A percentile compares a stretch with the other conserved stretches of the same genome.
Conservation (phyloP, 805 yeast genomes). For the Debaryomyces tyrocola region DNA sequence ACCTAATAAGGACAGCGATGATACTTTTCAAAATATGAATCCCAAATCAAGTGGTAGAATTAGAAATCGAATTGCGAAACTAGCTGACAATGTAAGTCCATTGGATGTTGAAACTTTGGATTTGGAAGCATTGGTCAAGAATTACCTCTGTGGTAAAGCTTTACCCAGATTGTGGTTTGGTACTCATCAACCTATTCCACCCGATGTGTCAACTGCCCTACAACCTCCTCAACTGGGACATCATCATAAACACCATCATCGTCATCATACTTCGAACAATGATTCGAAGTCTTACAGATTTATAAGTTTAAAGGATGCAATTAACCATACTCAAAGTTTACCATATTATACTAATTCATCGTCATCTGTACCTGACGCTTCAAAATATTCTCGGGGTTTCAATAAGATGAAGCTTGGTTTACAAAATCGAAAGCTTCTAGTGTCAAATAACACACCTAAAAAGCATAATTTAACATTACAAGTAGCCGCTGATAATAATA, state of each 20-base stretch:
- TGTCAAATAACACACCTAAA: slow-evolving; percentile 1
- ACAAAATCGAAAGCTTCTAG: slow-evolving; percentile 19
- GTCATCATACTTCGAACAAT: slow-evolving; percentile 5
- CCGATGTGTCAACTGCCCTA: not conserved
- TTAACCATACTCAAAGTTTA: slow-evolving; percentile 16
- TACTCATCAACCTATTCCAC: slow-evolving; percentile 1
- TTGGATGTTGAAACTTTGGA: slow-evolving; percentile 43
- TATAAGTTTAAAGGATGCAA: slow-evolving; percentile 34
- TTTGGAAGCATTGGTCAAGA: slow-evolving; percentile 32
- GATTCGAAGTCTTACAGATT: slow-evolving; percentile 21
- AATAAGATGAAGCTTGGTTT: slow-evolving; percentile 35
- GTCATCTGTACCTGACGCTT: slow-evolving; percentile 15
- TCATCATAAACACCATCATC: slow-evolving; percentile 5
- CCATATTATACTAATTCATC: slow-evolving; percentile 7
- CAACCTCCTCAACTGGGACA: slow-evolving; percentile 1
- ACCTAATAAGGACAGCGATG: slow-evolving; percentile 18
- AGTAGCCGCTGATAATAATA: not conserved
- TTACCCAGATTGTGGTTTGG: slow-evolving; percentile 35
- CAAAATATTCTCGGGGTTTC: slow-evolving; percentile 33
- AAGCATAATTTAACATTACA: not conserved
- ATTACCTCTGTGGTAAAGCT: slow-evolving; percentile 33
- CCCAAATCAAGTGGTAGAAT: slow-evolving; percentile 26
- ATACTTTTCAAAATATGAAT: slow-evolving; percentile 8
- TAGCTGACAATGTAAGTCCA: slow-evolving; percentile 34
- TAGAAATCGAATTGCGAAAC: slow-evolving; percentile 33